Base-by-base conservation (phyloP, 1,284 basidiomycete species). In the Cutaneotrichosporon cyanovorans region DNA sequence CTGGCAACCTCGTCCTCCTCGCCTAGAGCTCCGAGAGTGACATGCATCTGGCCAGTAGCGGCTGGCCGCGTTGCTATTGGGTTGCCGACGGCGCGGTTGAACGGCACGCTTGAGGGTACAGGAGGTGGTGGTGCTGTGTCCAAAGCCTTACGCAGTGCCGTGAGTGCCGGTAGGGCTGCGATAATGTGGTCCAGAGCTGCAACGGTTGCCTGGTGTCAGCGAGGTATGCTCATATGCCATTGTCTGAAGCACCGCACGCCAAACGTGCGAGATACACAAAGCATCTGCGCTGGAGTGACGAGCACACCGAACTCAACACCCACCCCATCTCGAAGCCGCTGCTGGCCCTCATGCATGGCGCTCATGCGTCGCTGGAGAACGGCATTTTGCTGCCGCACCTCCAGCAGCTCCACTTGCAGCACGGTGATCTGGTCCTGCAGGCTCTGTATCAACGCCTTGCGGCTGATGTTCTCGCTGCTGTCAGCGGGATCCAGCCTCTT, bases 41-140 rank as follows among this genome's bases (percentile, higher is more conserved):
- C 16, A 18, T 19, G 19, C 14, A 19, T 36, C 22, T 18, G 14
- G 15, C 20, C 44, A 1, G 22, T 34, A 7, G 51, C 51, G 5
- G 51, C 51, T 15, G 51, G 51, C 12, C 46, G 36, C 4, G 51
- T 53, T n/a, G 51, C 51, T 9, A 34, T 45, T 4, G 51, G 46
- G 21, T 49, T 49, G 1, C 38, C 42, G 20, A 44, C 37, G 2
- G 11, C 15, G 6, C 35, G 50, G 8, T 41, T 28, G 23, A 10
- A 18, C 9, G 15, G 21, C 18, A 20, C 36, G 19, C 36, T 37
- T 11, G 20, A 16, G n/a, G 37, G 16, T 37, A 45, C 31, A 11
- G 36, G 37, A 15, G n/a, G 22, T 2, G 28, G 11, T 1, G 39
- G 34, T 4, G 8, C 6, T 35, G 39, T 6, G 16, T 33, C 37